Evolutionary conservation across 768 basidiomycete genomes (phyloP), one percentile per base, ranked within the genome.

Genomic region (Podaxis sp.): DNA sequence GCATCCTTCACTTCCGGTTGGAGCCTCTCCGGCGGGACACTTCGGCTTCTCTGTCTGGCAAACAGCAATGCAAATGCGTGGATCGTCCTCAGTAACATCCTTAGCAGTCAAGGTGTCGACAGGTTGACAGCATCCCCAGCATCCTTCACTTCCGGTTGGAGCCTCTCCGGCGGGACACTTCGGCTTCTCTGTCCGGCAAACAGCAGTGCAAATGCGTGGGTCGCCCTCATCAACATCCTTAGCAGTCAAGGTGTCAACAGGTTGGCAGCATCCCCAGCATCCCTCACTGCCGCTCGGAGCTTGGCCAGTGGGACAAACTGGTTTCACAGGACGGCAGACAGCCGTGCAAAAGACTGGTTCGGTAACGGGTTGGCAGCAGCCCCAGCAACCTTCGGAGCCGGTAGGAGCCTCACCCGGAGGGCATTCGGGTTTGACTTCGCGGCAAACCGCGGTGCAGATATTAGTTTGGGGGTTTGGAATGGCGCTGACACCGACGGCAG

Each of bases 301-400:
- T 17, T 56, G 4, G 17, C 55, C 55, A 8, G 25, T 2, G 1
- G 25, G 24, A 40, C 55, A 56, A 17, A 17, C 24, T 0, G 55
- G 55, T 46, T 54, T 61, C 13, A 24, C 49, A 15, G 49, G 22
- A 13, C 19, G 49, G 19, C 49, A 50, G n/a, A 38, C 54, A n/a
- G 25, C 25, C 22, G 19, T 22, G 22, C 49, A 50, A 13, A n/a
- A 4, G 12, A 4, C 11, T 43, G 41, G 41, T 0, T 13, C n/a
- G 13, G 41, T 4, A 13, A 11, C 11, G 29, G 53, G 53, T n/a
- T 55, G 53, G 53, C 53, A 55, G 19, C 53, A 55, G 22, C 53
- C 53, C 53, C 53, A 55, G 53, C 53, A 55, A 8, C 53, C 53
- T 19, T 55, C 53, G 17, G 33, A 29, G 36, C 53, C 53, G n/a